A percentile compares a stretch with the other conserved stretches of the same genome.
These are phyloP conservation scores for Helichrysum umbraculigerum DNA, from an alignment of 129 eudicot species.

Conservation along the genomic window DNA sequence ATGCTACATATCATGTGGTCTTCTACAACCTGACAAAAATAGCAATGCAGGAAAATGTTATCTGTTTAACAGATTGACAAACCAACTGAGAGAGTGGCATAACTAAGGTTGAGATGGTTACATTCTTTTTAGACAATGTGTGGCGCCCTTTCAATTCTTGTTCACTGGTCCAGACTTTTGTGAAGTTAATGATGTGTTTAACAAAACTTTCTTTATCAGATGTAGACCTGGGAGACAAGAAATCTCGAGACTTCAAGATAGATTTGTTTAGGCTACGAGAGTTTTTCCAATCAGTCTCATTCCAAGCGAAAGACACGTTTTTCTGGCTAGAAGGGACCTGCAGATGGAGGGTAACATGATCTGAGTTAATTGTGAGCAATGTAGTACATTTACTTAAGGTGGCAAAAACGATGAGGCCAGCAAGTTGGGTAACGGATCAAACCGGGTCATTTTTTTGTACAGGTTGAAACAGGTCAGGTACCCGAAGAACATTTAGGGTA, in stretches of 20 bases:
- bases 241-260: slow-evolving; percentile 47
- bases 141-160: slow-evolving; percentile 61
- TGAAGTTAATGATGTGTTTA: slow-evolving; percentile 60
- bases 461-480: too few relatives aligned
- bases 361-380: background rate
- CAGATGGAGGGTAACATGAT: slow-evolving; percentile 19
- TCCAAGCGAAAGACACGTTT: slow-evolving; percentile 57
- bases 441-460: background rate
- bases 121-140: slow-evolving; percentile 73
- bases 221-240: slow-evolving; percentile 55
- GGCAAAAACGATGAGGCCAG: background rate
- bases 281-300: slow-evolving; percentile 54
- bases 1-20: slow-evolving; percentile 68
- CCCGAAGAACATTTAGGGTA: too few relatives aligned
- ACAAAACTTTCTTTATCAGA: slow-evolving; percentile 61
- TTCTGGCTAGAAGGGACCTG: slow-evolving; percentile 93
- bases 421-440: background rate
- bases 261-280: slow-evolving; percentile 47
- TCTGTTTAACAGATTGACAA: background rate
- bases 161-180: slow-evolving; percentile 91
- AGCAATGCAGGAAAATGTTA: slow-evolving; percentile 13
- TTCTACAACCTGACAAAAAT: slow-evolving; percentile 51
- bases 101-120: slow-evolving; percentile 17
- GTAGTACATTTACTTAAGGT: background rate
- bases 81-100: background rate